Base-by-base conservation (phyloP, 2,329 filamentous ascomycete genomes). In the Diaporthe vaccinii region DNA sequence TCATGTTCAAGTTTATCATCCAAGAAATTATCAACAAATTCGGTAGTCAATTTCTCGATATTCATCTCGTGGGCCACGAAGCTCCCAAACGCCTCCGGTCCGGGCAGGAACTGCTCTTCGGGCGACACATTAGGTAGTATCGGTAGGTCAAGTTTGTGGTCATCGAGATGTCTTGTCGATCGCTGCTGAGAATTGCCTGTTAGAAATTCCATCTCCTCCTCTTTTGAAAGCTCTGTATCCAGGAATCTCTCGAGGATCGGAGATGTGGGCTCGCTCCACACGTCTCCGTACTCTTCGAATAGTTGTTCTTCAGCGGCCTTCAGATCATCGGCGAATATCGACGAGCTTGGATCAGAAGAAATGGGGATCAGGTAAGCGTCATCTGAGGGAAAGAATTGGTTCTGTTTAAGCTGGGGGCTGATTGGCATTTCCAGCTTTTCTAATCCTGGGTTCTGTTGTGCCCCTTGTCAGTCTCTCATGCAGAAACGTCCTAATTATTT, bases 391-490 rank as follows among this genome's bases (percentile, higher is more conserved):
- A 79, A 10, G 20, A 76, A 79, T n/a, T 74, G 68, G 10, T 77
- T 75, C 2, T 67, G 61, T 8, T 61, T 28, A 4, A 73, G 36
- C 9, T 51, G 62, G 4, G 81, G 81, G 25, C 77, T 81, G 31
- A 81, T 71, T 1, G 79, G 79, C 3, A 80, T 79, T 4, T 80
- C 80, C 28, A 82, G 15, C 22, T 72, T 77, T 31, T 79, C 78
- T 22, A 59, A 36, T 31, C 22, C 62, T 49, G 74, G 67, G 57
- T 55, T 78, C 61, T 80, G 2, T 25, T 2, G 14, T 51, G 4
- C 1, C 3, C 2, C 20, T 3, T 39, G 49, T 75, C 8, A 76
- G 31, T 14, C 34, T 12, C 7, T 1, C 17, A 53, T 39, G 8
- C 8, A 41, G 4, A 3, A 25, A 28, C 20, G 15, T 25, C 3